These are phyloP conservation scores for Sphaerostilbella broomeana DNA, from an alignment of 2,329 filamentous ascomycete species.

Conservation along the genomic window DNA sequence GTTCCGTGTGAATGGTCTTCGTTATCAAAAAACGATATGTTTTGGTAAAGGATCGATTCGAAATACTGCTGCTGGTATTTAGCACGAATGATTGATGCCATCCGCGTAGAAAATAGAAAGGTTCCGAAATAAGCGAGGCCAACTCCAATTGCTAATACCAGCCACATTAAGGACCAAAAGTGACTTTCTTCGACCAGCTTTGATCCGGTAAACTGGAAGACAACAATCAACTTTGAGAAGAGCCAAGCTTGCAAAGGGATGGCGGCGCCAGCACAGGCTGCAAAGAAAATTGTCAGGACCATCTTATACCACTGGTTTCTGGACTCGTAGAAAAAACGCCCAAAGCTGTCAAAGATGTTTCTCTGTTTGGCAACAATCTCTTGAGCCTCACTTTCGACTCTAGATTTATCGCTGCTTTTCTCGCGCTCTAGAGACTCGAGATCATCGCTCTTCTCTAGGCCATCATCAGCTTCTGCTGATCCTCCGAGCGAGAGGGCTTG, in stretches of 20 bases:
- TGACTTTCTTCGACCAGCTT: conserved; percentile 37
- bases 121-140: conserved; percentile 46
- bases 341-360: conserved; percentile 47
- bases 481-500: conserved; percentile 53
- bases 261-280: conserved; percentile 37
- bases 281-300: conserved; percentile 40
- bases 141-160: conserved; percentile 47
- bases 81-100: conserved; percentile 44
- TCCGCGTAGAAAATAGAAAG: conserved; percentile 33
- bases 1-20: conserved; percentile 55
- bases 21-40: conserved; percentile 54
- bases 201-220: conserved; percentile 36
- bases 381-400: conserved; percentile 21
- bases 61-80: conserved; percentile 57
- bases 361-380: conserved; percentile 27
- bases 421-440: conserved; percentile 33
- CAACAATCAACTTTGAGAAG: conserved; percentile 46
- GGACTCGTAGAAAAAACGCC: conserved; percentile 51
- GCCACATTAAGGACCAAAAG: conserved; percentile 63
- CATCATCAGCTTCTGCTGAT: conserved; percentile 32
- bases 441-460: conserved; percentile 30
- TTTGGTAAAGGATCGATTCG: conserved; percentile 51
- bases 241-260: conserved; percentile 49
- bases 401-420: conserved; percentile 39
- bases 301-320: conserved; percentile 45